Evolutionary conservation across 108 stramenopile genomes (phyloP).

Genomic region (Aurantiochytrium sp.): DNA sequence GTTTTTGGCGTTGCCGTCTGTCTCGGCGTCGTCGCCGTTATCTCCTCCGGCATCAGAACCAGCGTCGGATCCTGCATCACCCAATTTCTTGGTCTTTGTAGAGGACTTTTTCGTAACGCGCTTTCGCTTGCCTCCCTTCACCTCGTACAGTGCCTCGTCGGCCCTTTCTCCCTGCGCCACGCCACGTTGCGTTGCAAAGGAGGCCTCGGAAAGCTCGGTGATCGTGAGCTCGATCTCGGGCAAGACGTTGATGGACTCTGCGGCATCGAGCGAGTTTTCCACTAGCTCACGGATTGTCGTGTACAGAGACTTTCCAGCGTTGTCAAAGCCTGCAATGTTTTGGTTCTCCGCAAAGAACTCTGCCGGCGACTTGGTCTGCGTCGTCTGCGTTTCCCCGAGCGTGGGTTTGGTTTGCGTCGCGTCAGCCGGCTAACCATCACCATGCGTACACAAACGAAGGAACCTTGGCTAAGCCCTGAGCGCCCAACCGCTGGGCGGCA

Average conservation of each 20-base stretch:
- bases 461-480: too few species aligned
- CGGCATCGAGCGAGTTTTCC: conserved; percentile 82
- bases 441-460: too few species aligned
- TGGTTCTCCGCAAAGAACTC: conserved; percentile 96
- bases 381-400: neutral
- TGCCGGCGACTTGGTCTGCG: conserved; percentile 66
- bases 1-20: neutral
- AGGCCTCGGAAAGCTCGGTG: neutral
- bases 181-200: neutral
- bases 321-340: conserved; percentile 95
- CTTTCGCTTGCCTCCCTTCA: neutral
- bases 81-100: neutral
- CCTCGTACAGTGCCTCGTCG: neutral
- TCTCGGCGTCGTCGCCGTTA: conserved; percentile 25
- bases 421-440: neutral
- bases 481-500: too few species aligned
- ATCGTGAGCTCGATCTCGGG: conserved; percentile 70
- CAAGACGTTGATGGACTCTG: conserved; percentile 69
- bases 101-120: conserved; percentile 23
- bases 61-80: too few species aligned
- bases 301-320: conserved; percentile 79
- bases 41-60: conserved; percentile 10
- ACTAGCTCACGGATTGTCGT: conserved; percentile 87
- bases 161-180: neutral
- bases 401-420: neutral